These are phyloP conservation scores for Ottelia alismoides DNA, from an alignment of 106 monocot genomes.

Conservation along the genomic window DNA sequence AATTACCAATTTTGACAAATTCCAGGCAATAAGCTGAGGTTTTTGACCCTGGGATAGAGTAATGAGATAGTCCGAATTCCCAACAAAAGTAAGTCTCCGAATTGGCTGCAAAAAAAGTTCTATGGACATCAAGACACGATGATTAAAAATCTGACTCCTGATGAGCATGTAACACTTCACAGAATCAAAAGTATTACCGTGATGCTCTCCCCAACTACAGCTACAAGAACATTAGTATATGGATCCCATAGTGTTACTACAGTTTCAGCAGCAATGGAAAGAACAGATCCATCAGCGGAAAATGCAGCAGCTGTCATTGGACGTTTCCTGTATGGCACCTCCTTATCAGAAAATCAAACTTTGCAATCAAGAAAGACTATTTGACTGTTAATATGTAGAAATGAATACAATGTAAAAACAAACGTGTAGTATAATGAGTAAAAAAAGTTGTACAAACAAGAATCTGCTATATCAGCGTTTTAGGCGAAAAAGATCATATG, in stretches of 20 bases:
- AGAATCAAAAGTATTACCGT: constrained; percentile 28
- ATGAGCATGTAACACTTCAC: background rate
- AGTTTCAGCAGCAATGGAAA: constrained; percentile 81
- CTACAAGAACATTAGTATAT: constrained; percentile 63
- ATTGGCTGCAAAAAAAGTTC: constrained; percentile 51
- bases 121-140: background rate
- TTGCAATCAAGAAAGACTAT: no score
- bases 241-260: constrained; percentile 88
- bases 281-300: constrained; percentile 88
- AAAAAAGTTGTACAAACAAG: background rate
- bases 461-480: background rate
- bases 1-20: constrained; percentile 51
- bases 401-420: no score
- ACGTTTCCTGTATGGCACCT: constrained; percentile 43
- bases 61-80: constrained; percentile 56
- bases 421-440: no score
- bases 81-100: constrained; percentile 48
- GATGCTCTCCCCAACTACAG: constrained; percentile 60
- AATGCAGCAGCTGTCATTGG: constrained; percentile 91
- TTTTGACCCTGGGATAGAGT: constrained; percentile 39
- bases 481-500: background rate
- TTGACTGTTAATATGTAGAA: no score
- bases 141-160: background rate
- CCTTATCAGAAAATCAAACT: no score
- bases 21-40: constrained; percentile 70